phyloP scores from a whole-genome alignment of 2,329 filamentous ascomycete genomes.

The Magnaporthiopsis incrustans region DNA sequence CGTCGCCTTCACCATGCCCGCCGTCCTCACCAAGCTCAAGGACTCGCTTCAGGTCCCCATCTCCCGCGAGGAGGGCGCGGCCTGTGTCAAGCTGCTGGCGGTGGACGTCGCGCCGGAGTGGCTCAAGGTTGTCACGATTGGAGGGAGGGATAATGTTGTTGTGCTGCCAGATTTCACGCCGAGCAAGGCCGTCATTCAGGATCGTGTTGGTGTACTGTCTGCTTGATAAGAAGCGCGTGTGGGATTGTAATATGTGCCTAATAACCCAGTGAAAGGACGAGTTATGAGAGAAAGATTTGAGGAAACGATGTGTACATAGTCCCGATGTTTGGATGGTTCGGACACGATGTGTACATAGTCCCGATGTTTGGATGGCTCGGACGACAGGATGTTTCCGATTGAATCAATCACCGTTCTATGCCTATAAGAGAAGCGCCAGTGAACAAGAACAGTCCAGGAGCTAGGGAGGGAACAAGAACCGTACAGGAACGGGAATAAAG shows the following conservation, averaged over 20 bases:
- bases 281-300: background rate
- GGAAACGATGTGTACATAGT: background rate
- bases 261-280: background rate
- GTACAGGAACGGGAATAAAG: too few relatives aligned
- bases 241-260: too few relatives aligned
- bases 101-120: conserved; percentile 49
- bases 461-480: too few relatives aligned
- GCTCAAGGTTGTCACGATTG: conserved; percentile 43
- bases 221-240: background rate
- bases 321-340: too few relatives aligned
- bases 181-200: conserved; percentile 25
- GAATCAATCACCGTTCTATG: too few relatives aligned
- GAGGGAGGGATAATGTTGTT: conserved; percentile 48
- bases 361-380: too few relatives aligned
- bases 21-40: conserved; percentile 55
- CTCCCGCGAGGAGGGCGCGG: conserved; percentile 41
- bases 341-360: background rate
- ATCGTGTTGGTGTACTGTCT: conserved; percentile 16
- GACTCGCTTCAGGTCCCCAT: conserved; percentile 56
- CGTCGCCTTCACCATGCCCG: conserved; percentile 57
- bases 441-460: too few relatives aligned
- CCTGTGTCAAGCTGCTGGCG: conserved; percentile 43
- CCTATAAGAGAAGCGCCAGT: too few relatives aligned
- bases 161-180: conserved; percentile 34
- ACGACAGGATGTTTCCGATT: too few relatives aligned